These are phyloP conservation scores for Collybiopsis confluens DNA, from an alignment of 768 basidiomycete genomes.

Conservation along the genomic window DNA sequence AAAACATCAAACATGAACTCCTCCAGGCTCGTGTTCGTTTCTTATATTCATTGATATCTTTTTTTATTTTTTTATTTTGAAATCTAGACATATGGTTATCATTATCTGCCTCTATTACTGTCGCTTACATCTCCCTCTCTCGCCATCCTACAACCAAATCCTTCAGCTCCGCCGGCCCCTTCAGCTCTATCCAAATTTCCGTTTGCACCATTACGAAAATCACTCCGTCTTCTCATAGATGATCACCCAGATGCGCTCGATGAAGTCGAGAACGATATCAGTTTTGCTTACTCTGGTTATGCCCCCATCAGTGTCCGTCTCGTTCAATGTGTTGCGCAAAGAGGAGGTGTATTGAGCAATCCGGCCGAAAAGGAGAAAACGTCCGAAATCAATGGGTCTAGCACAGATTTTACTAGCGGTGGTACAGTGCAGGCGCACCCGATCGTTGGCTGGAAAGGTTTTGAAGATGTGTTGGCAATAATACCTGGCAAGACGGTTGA, in stretches of 20 bases:
- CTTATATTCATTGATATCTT: constrained; percentile 13
- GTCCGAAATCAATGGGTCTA: constrained; percentile 9
- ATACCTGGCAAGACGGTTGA: constrained; percentile 90
- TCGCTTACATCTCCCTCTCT: constrained; percentile 66
- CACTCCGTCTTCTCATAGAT: constrained; percentile 88
- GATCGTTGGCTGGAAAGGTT: constrained; percentile 95
- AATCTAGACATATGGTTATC: constrained; percentile 69
- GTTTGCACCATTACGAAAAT: constrained; percentile 71
- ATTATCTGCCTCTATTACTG: constrained; percentile 63
- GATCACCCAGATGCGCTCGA: constrained; percentile 73
- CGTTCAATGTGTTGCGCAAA: constrained; percentile 91
- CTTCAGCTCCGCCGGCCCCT: constrained; percentile 50
- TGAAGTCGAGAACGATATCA: constrained; percentile 89
- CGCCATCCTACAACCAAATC: constrained; percentile 62
- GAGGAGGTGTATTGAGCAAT: constrained; percentile 83
- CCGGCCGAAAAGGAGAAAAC: constrained; percentile 58
- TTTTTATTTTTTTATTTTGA: constrained; percentile 10
- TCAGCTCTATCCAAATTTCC: constrained; percentile 56
- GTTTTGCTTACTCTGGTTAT: constrained; percentile 95
- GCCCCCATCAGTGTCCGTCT: constrained; percentile 90
- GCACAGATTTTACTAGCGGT: constrained; percentile 21
- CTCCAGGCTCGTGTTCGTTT: constrained; percentile 50
- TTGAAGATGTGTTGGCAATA: constrained; percentile 81
- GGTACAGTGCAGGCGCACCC: constrained; percentile 80
- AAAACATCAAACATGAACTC: constrained; percentile 87